These are phyloP conservation scores for Gracilaria vermiculophylla DNA, from an alignment of 23 red algal species.

Conservation along the genomic window DNA sequence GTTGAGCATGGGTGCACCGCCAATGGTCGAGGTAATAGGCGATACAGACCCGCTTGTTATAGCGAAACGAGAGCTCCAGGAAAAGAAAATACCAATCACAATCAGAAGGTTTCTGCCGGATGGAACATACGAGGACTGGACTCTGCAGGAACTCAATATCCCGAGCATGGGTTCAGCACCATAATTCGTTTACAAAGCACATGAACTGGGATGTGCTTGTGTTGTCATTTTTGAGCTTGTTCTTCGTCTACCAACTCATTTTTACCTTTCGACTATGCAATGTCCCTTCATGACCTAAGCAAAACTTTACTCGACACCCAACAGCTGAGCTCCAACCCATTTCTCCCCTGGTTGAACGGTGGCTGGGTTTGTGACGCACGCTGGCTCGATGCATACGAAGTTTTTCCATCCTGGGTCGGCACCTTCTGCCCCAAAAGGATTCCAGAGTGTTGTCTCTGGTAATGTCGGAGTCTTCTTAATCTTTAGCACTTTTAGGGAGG, in stretches of 20 bases:
- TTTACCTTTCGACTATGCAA: neutral
- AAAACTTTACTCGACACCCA: conserved; percentile 76
- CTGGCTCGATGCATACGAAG: conserved; percentile 97
- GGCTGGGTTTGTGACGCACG: conserved; percentile 71
- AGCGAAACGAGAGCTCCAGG: conserved; percentile 87
- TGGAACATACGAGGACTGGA: conserved; percentile 96
- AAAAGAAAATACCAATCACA: conserved; percentile 96
- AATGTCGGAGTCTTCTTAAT: conserved; percentile 86
- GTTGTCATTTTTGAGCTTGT: neutral
- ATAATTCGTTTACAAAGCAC: neutral
- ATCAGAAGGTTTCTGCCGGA: conserved; percentile 93
- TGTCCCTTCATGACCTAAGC: neutral
- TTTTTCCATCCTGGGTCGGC: conserved; percentile 91
- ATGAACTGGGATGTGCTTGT: neutral
- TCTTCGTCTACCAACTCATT: neutral
- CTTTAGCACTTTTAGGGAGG: conserved; percentile 84
- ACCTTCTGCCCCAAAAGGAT: conserved; percentile 90
- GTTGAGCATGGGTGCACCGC: conserved; percentile 94
- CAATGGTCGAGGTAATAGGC: conserved; percentile 83
- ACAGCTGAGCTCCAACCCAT: conserved; percentile 91
- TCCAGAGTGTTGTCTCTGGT: conserved; percentile 92
- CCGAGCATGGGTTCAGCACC: conserved; percentile 51
- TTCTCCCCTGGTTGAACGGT: conserved; percentile 79
- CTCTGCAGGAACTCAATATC: conserved; percentile 81
- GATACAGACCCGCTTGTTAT: conserved; percentile 96